phyloP scores from a whole-genome alignment of 306 rosid genomes.

The Prunus davidiana region DNA sequence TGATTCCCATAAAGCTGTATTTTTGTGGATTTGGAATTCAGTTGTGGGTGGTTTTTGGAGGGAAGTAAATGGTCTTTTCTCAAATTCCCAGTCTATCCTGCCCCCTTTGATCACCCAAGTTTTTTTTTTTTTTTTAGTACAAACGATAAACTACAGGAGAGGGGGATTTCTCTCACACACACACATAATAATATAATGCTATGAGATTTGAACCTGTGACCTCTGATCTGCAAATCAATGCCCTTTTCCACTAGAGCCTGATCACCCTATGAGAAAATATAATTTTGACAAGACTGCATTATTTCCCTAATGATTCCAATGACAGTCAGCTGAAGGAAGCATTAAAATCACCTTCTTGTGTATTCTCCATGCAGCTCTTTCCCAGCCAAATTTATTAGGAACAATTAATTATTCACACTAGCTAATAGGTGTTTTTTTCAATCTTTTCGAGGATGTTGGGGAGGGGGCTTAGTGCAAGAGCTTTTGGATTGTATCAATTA shows the following conservation, averaged over 20 bases:
- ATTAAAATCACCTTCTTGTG: background rate
- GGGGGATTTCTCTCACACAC: no score
- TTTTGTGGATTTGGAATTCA: conserved; percentile 23
- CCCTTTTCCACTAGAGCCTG: rapidly evolving
- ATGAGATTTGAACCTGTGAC: rapidly evolving
- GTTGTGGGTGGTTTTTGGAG: conserved; percentile 23
- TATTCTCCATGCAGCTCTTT: background rate
- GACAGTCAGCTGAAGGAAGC: conserved; percentile 14
- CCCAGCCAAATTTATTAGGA: background rate
- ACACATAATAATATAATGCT: no score
- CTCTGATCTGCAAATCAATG: no score
- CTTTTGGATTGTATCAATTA: conserved; percentile 3
- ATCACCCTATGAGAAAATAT: background rate
- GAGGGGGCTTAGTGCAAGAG: conserved; percentile 9
- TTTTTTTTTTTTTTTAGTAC: background rate
- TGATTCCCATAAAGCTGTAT: conserved; percentile 11
- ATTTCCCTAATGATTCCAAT: conserved; percentile 38
- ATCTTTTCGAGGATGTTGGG: no score
- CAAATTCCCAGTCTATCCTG: conserved; percentile 3
- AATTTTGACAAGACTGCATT: conserved; percentile 33
- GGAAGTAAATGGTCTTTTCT: conserved; percentile 17
- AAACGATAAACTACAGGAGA: no score
- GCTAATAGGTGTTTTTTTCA: background rate
- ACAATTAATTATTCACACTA: background rate
- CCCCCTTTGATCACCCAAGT: background rate